Percentiles rank a stretch among this genome's conserved stretches.
Evolutionary conservation across 2,329 filamentous ascomycete species (phyloP).

Genomic region (Meredithiella fracta): DNA sequence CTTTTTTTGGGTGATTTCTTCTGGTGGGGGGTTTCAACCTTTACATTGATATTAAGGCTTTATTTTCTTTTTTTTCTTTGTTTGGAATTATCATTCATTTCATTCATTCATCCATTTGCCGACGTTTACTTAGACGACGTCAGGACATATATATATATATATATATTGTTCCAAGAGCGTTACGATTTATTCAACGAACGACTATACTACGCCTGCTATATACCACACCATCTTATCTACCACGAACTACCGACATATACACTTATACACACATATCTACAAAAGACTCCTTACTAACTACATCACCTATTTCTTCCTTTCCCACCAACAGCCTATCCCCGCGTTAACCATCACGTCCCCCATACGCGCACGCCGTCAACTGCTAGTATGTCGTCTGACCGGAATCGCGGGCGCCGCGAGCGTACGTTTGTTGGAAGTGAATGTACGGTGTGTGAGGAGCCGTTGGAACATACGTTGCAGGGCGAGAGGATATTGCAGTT

Average conservation of each 20-base stretch:
- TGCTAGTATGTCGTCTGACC: slow-evolving; percentile 36
- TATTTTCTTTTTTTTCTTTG: neutral
- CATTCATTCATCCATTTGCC: no score
- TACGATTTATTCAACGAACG: no score
- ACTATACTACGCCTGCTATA: neutral
- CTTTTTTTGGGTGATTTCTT: no score
- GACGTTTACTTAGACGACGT: no score
- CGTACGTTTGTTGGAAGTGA: slow-evolving; percentile 89
- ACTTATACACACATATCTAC: neutral
- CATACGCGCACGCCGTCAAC: slow-evolving; percentile 16
- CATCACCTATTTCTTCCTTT: neutral
- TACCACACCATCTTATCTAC: no score
- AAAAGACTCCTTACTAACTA: neutral
- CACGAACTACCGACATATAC: no score
- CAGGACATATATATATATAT: no score
- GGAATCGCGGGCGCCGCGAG: slow-evolving; percentile 66
- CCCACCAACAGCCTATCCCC: slow-evolving; percentile 1
- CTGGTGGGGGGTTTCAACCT: no score
- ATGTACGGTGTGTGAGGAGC: slow-evolving; percentile 93
- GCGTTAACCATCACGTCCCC: slow-evolving; percentile 15
- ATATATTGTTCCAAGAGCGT: no score
- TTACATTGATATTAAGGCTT: no score
- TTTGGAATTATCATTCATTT: neutral
- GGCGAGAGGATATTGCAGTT: slow-evolving; percentile 92
- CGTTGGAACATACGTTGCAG: slow-evolving; percentile 81